Percentiles rank a stretch among this genome's conserved stretches.
Conservation (phyloP, 129 eudicot genomes). For the Helianthus tuberosus region DNA sequence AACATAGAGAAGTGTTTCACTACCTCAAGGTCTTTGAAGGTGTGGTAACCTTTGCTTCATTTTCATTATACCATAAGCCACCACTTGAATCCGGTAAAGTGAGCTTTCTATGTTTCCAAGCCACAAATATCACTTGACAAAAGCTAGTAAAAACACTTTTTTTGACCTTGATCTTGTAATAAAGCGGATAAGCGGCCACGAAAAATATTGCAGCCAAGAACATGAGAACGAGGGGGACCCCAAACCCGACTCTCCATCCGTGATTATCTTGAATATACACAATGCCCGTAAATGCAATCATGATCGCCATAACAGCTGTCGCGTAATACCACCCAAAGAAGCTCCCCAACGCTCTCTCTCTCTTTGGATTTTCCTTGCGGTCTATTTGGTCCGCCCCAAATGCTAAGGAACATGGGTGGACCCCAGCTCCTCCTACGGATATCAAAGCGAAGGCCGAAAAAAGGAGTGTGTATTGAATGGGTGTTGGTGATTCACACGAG, state of each 20-base stretch:
- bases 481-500: constrained; percentile 52
- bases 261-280: constrained; percentile 80
- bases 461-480: constrained; percentile 47
- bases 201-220: constrained; percentile 54
- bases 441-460: constrained; percentile 60
- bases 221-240: constrained; percentile 78
- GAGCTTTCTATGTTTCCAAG: constrained; percentile 37
- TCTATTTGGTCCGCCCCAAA: constrained; percentile 91
- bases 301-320: constrained; percentile 47
- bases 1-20: not conserved
- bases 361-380: constrained; percentile 45
- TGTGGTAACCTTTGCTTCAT: constrained; percentile 37
- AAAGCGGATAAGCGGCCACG: constrained; percentile 63
- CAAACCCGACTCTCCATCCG: constrained; percentile 89
- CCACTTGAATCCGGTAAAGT: constrained; percentile 14
- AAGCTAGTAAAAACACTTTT: constrained; percentile 46
- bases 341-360: constrained; percentile 51
- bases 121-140: constrained; percentile 30
- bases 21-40: constrained; percentile 78
- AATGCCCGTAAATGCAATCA: constrained; percentile 66
- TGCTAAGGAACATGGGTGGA: constrained; percentile 79
- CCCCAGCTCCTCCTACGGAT: constrained; percentile 92
- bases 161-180: constrained; percentile 50
- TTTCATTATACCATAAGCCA: constrained; percentile 27
- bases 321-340: constrained; percentile 84